Evolutionary conservation across 129 eudicot genomes (phyloP).

Genomic region (Helichrysum umbraculigerum): DNA sequence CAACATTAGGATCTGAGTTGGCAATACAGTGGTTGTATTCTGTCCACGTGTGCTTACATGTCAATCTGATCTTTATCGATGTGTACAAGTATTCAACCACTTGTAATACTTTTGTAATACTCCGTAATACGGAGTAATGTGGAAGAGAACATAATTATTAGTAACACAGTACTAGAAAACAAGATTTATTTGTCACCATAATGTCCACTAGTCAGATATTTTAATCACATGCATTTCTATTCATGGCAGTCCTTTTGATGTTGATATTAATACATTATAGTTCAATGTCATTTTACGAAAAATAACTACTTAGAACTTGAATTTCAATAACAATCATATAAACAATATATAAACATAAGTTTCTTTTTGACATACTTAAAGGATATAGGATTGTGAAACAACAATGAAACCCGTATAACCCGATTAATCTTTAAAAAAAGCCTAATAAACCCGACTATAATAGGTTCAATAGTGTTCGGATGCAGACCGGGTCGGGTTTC

Average conservation of each 20-base stretch:
- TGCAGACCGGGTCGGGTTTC: too few relatives aligned
- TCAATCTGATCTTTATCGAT: slow-evolving; percentile 12
- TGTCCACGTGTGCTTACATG: slow-evolving; percentile 27
- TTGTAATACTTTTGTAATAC: slow-evolving; percentile 15
- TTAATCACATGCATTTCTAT: neutral
- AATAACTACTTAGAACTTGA: too few relatives aligned
- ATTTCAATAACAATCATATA: too few relatives aligned
- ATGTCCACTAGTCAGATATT: slow-evolving; percentile 30
- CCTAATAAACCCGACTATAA: too few relatives aligned
- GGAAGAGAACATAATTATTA: neutral
- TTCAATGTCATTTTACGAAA: neutral
- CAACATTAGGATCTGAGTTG: slow-evolving; percentile 31
- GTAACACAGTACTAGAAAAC: slow-evolving; percentile 5
- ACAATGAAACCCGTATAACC: too few relatives aligned
- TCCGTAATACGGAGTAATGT: too few relatives aligned
- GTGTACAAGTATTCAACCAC: slow-evolving; percentile 23
- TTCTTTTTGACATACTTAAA: too few relatives aligned
- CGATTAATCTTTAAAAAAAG: too few relatives aligned
- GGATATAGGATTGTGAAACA: too few relatives aligned
- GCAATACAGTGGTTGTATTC: neutral
- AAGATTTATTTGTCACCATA: slow-evolving; percentile 9
- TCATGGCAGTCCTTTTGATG: neutral
- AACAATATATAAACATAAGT: too few relatives aligned
- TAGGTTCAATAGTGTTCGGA: too few relatives aligned
- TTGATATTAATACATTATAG: neutral